Conservation (phyloP, 1,284 basidiomycete genomes). For the Calocybe gambosa region DNA sequence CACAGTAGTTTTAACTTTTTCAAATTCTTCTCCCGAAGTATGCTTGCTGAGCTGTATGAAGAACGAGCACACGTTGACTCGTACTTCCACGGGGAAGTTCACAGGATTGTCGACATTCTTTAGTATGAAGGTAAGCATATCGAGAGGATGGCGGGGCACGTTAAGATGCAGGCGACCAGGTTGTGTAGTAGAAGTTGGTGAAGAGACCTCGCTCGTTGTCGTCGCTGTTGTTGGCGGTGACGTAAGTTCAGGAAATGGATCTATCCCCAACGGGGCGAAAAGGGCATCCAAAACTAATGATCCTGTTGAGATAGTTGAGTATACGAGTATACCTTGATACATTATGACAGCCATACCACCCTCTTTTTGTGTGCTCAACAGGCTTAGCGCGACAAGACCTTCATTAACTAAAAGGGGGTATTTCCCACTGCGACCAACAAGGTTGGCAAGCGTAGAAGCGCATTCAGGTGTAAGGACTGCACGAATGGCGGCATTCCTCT, state of each 20-base stretch:
- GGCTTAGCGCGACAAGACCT: constrained; percentile 76
- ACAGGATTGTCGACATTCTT: constrained; percentile 46
- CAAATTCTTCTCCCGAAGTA: constrained; percentile 40
- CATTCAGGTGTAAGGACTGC: constrained; percentile 47
- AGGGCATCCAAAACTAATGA: constrained; percentile 55
- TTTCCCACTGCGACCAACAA: constrained; percentile 72
- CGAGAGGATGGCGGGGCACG: constrained; percentile 48
- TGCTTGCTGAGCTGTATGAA: constrained; percentile 57
- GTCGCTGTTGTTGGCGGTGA: constrained; percentile 25
- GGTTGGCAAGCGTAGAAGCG: constrained; percentile 59
- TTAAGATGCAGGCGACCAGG: constrained; percentile 34
- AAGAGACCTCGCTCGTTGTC: constrained; percentile 35
- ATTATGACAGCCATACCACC: constrained; percentile 46
- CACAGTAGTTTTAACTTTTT: constrained; percentile 43
- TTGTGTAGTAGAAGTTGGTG: constrained; percentile 35
- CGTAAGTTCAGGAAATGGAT: constrained; percentile 31
- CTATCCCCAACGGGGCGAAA: constrained; percentile 35
- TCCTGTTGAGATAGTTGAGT: constrained; percentile 34
- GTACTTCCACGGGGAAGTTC: constrained; percentile 62
- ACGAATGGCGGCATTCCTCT: constrained; percentile 50
- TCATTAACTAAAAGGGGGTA: constrained; percentile 89
- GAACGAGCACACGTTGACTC: constrained; percentile 67
- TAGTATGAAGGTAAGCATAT: constrained; percentile 58
- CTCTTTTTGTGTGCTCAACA: constrained; percentile 60
- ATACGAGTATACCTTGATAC: constrained; percentile 1